Evolutionary conservation across 495 filamentous ascomycete species (phyloP).

Genomic region (Daldinia caldariorum): DNA sequence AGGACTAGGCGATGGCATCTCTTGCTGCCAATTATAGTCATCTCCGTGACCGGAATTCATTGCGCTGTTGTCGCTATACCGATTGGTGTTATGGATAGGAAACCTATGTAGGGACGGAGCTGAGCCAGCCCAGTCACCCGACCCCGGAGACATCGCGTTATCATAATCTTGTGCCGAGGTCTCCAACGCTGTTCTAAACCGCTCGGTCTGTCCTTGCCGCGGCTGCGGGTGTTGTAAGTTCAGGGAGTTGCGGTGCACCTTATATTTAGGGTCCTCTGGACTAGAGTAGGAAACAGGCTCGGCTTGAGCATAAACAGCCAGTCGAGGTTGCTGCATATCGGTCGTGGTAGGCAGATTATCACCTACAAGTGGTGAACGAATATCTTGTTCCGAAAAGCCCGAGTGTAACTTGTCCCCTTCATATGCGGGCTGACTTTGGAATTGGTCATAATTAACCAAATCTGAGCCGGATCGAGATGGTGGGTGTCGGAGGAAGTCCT

Average conservation of each 20-base stretch:
- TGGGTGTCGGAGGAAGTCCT: conserved; percentile 51
- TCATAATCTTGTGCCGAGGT: conserved; percentile 77
- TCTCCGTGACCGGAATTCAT: conserved; percentile 44
- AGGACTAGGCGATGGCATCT: conserved; percentile 49
- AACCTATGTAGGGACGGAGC: conserved; percentile 63
- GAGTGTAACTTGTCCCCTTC: conserved; percentile 78
- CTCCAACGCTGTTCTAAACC: conserved; percentile 83
- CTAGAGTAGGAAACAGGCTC: conserved; percentile 54
- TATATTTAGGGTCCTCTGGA: conserved; percentile 89
- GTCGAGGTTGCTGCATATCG: conserved; percentile 26
- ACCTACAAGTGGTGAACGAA: conserved; percentile 37
- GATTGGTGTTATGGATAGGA: conserved; percentile 50
- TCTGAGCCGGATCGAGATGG: conserved; percentile 78
- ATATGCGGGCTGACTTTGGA: conserved; percentile 70
- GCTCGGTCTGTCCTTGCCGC: conserved; percentile 80
- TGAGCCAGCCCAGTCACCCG: conserved; percentile 76
- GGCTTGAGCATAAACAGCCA: conserved; percentile 46
- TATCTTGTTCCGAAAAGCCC: conserved; percentile 65
- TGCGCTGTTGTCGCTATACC: conserved; percentile 58
- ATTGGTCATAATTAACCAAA: conserved; percentile 70
- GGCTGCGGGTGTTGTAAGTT: conserved; percentile 93
- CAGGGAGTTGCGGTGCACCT: conserved; percentile 87
- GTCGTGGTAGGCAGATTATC: conserved; percentile 22
- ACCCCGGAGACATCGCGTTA: conserved; percentile 71
- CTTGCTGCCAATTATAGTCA: conserved; percentile 57